phyloP scores from a whole-genome alignment of 148 eudicot genomes.

The Selenicereus undatus region DNA sequence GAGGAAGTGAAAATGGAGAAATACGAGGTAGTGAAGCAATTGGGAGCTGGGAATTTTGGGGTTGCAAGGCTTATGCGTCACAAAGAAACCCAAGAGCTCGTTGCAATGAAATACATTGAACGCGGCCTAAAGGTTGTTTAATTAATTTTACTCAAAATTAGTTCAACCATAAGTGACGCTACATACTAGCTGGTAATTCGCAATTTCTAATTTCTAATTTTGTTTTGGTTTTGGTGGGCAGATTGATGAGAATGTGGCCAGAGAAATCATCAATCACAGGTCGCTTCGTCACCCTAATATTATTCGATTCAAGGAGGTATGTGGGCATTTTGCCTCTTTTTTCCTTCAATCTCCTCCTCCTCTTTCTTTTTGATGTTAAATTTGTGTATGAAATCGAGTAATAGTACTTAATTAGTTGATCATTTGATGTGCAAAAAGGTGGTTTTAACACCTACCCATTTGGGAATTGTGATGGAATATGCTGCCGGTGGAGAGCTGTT shows the following conservation, averaged over 20 bases:
- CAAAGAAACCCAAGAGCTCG: slow-evolving; percentile 55
- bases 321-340: neutral
- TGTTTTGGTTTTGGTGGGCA: slow-evolving; percentile 18
- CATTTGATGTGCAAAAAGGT: slow-evolving; percentile 30
- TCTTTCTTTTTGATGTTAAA: neutral
- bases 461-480: slow-evolving; percentile 78
- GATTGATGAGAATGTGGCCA: slow-evolving; percentile 76
- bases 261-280: slow-evolving; percentile 70
- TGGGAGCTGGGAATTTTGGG: slow-evolving; percentile 63
- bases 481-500: slow-evolving; percentile 83
- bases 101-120: slow-evolving; percentile 60
- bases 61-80: slow-evolving; percentile 60
- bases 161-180: neutral
- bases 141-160: neutral
- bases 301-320: slow-evolving; percentile 66
- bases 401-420: neutral
- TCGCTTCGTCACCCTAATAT: slow-evolving; percentile 73
- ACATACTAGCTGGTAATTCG: neutral
- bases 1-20: slow-evolving; percentile 35
- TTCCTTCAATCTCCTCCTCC: neutral
- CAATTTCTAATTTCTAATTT: neutral
- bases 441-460: slow-evolving; percentile 68
- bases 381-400: neutral
- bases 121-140: slow-evolving; percentile 43
- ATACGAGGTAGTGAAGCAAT: slow-evolving; percentile 54